Percentiles rank a stretch among this genome's conserved stretches.
These are phyloP conservation scores for Penicillium paxilli DNA, from an alignment of 495 filamentous ascomycete species.

Conservation along the genomic window DNA sequence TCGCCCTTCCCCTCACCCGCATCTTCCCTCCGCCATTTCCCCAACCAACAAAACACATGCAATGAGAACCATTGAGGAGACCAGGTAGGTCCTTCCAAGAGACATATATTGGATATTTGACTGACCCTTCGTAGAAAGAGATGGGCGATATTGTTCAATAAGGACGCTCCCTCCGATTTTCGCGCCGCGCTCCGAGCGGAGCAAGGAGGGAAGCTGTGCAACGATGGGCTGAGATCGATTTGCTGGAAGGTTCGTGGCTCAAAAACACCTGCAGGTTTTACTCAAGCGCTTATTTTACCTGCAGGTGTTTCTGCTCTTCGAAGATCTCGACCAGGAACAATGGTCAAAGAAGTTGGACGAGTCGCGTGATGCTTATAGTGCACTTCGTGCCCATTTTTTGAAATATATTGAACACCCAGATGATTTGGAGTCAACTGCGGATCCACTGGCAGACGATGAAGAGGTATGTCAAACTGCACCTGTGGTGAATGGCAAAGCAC, in stretches of 20 bases:
- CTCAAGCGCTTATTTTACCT: constrained; percentile 12
- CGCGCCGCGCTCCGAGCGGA: constrained; percentile 62
- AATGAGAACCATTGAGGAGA: constrained; percentile 67
- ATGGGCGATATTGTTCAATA: constrained; percentile 68
- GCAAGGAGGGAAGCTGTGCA: constrained; percentile 58
- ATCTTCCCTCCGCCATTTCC: constrained; percentile 9
- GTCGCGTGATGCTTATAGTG: constrained; percentile 70
- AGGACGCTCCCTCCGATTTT: constrained; percentile 61
- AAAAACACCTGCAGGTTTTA: background rate
- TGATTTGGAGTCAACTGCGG: constrained; percentile 68
- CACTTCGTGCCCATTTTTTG: constrained; percentile 71
- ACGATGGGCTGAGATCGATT: constrained; percentile 75
- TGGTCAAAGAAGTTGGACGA: constrained; percentile 70
- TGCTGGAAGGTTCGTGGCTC: constrained; percentile 79
- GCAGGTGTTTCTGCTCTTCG: constrained; percentile 80
- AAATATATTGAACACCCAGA: constrained; percentile 80
- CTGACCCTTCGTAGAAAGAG: constrained; percentile 42
- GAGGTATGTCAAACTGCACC: constrained; percentile 54
- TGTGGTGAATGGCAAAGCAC: background rate
- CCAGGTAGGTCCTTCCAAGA: constrained; percentile 44
- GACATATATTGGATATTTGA: background rate
- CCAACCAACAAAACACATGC: constrained; percentile 26
- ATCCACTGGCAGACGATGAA: constrained; percentile 85
- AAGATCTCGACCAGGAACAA: constrained; percentile 59
- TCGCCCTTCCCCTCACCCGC: constrained; percentile 16